Evolutionary conservation across 495 filamentous ascomycete genomes (phyloP), one percentile per base, ranked within the genome.

Genomic region (Neurospora sp.): DNA sequence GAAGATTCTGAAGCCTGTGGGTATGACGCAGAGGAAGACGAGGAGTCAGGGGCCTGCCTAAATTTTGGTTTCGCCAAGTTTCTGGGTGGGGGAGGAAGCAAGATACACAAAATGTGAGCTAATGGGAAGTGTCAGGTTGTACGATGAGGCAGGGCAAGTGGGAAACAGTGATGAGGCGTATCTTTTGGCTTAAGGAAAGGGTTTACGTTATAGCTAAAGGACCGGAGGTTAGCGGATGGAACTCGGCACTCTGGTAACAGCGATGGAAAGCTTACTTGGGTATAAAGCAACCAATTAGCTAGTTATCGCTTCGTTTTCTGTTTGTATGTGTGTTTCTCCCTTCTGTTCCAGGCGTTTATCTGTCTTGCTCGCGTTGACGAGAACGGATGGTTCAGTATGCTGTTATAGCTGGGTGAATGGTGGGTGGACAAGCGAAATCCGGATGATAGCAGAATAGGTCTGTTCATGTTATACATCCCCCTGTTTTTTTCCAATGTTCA

Each of bases 11-110:
- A n/a, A 7, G 48, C 70, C 80, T 12, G 80, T 82, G 9, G 83
- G 84, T 0, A 78, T 75, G 53, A 83, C 85, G 0, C 72, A 73
- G 69, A 77, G 83, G 39, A 83, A 82, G 77, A 86, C 83, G 11
- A 77, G 84, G 71, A 85, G 83, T 69, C 84, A 86, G 74, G 83
- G 83, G 0, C 78, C 80, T 4, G 80, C 77, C 12, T 79, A 83
- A 27, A 40, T 37, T 37, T 37, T 37, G 6, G 35, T 7, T 37
- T 37, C 35, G 35, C 35, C 35, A 5, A 7, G 35, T 5, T 72
- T 46, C 72, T 8, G 76, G 69, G 11, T 37, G 68, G n/a, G 37
- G 70, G 69, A 44, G 39, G 61, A 31, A 44, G 40, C n/a, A 39
- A 72, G 42, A 39, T 14, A 37, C 8, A 20, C 27, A 41, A 16